Evolutionary conservation across 2,329 filamentous ascomycete species (phyloP).

Genomic region (Hymenoscyphus scutula): DNA sequence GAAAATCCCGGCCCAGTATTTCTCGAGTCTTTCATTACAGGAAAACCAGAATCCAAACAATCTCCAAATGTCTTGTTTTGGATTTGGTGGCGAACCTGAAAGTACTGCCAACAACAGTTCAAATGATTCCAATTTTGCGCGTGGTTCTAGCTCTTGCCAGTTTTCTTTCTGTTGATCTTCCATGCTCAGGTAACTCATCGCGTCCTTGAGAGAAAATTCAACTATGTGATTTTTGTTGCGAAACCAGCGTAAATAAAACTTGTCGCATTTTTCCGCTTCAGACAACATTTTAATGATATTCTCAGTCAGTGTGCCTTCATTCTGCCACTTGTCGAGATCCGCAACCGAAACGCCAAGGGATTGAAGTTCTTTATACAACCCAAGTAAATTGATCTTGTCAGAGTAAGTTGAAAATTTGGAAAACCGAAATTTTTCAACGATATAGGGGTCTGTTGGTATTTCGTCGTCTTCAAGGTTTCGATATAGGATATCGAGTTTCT

Average conservation of each 20-base stretch:
- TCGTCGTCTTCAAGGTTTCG: neutral
- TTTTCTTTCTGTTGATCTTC: constrained; percentile 7
- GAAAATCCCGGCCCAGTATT: constrained; percentile 1
- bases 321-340: constrained; percentile 15
- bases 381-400: constrained; percentile 26
- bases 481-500: neutral
- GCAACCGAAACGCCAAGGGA: constrained; percentile 22
- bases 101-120: constrained; percentile 5
- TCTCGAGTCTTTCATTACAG: neutral
- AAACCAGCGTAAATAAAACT: constrained; percentile 33
- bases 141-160: constrained; percentile 6
- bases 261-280: constrained; percentile 24
- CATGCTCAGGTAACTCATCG: constrained; percentile 1
- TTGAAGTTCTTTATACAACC: constrained; percentile 30
- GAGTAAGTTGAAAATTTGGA: constrained; percentile 9
- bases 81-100: neutral
- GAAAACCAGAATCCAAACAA: constrained; percentile 14
- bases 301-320: constrained; percentile 2
- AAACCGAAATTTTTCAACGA: neutral
- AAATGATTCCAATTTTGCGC: neutral
- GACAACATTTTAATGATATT: constrained; percentile 23
- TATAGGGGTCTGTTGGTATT: neutral
- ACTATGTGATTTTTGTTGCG: constrained; percentile 28
- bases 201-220: constrained; percentile 13
- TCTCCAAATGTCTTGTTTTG: constrained; percentile 10